Conservation (phyloP, 1,284 basidiomycete genomes). For the Neonothopanus nambi region DNA sequence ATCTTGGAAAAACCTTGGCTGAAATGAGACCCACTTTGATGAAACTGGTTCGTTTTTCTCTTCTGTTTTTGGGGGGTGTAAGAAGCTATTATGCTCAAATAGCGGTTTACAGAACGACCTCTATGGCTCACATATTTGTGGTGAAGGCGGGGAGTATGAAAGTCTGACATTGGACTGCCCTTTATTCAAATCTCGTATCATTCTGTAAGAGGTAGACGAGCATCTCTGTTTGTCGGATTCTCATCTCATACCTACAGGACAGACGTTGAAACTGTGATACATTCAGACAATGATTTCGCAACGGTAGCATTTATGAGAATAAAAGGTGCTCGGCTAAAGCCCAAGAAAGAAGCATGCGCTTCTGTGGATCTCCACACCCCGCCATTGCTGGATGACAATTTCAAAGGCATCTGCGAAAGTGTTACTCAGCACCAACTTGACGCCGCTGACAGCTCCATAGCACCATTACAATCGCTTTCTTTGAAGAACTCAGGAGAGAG, state of each 20-base stretch:
- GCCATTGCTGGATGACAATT: slow-evolving; percentile 50
- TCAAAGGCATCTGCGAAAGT: slow-evolving; percentile 28
- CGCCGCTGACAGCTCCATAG: background rate
- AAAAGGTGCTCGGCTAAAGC: slow-evolving; percentile 60
- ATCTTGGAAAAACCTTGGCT: slow-evolving; percentile 79
- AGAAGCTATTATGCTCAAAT: background rate
- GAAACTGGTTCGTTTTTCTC: slow-evolving; percentile 59
- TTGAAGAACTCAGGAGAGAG: background rate
- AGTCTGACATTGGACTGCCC: slow-evolving; percentile 91
- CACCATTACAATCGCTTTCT: too few species aligned
- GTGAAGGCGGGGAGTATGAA: slow-evolving; percentile 99
- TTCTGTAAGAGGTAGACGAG: slow-evolving; percentile 51
- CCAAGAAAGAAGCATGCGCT: slow-evolving; percentile 39
- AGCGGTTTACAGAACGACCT: slow-evolving; percentile 59
- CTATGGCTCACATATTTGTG: slow-evolving; percentile 94
- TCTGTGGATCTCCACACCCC: slow-evolving; percentile 40
- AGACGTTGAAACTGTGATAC: slow-evolving; percentile 71
- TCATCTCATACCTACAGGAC: slow-evolving; percentile 38
- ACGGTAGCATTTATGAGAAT: slow-evolving; percentile 89
- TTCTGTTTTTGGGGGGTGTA: background rate
- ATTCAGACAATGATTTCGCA: slow-evolving; percentile 75
- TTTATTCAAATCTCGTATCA: slow-evolving; percentile 80
- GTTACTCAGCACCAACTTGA: background rate
- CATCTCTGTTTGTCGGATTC: slow-evolving; percentile 7
- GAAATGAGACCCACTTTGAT: slow-evolving; percentile 77